Base-by-base conservation (phyloP, 345 rosid species). In the Salix koriyanagi region DNA sequence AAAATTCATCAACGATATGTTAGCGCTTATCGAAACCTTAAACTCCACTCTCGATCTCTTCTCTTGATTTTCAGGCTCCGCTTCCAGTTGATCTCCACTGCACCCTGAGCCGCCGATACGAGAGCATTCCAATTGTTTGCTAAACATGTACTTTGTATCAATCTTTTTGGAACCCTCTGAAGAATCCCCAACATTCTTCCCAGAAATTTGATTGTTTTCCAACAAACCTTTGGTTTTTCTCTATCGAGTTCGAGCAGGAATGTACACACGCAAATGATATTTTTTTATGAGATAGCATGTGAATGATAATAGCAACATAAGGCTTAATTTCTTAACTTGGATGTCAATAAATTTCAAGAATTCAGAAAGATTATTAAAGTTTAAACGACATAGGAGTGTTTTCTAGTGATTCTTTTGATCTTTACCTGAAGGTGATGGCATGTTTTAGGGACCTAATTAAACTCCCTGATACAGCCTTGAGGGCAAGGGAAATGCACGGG, bases 401-500 rank as follows among this genome's bases (percentile, higher is more conserved):
- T 41, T 41, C 44, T 41, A 41, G 9, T 41, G 2, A 41, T 41
- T 41, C 12, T 41, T 41, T 41, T 41, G 44, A 41, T 41, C n/a
- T n/a, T n/a, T n/a, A n/a, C n/a, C n/a, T n/a, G n/a, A n/a, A n/a
- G n/a, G n/a, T n/a, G n/a, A n/a, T n/a, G n/a, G n/a, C n/a, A n/a
- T n/a, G n/a, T n/a, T 69, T 88, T 25, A 91, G 75, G 68, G 80
- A 81, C 71, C 85, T 72, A 58, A 91, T 32, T 32, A 34, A 91
- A 75, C 86, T 86, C 81, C 84, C 86, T 2, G 83, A 75, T 14
- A 91, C 72, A 0, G 85, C 48, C 79, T 80, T 85, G 9, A 89
- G 80, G 44, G 89, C 93, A 74, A 85, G 61, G 66, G 87, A 82
- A 32, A 88, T 69, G 46, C 85, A 89, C 2, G 90, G 93, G 5